Base-by-base conservation (phyloP, 1,139 yeast genomes). In the Saccharomyces uvarum region DNA sequence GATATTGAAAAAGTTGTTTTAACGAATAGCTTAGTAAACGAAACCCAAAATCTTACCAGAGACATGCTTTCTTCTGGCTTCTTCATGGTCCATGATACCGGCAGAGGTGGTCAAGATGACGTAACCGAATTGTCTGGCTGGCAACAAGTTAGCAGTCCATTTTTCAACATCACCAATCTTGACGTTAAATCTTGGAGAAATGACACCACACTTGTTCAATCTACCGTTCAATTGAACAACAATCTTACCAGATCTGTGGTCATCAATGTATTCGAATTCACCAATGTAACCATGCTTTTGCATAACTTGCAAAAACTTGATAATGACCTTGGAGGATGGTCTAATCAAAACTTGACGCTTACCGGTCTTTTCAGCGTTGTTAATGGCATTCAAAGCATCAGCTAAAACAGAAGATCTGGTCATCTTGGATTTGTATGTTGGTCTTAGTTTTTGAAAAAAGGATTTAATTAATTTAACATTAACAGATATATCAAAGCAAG, bases 61-160 rank as follows among this genome's bases (percentile, higher is more conserved):
- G 70, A 91, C 98, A 78, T 93, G 98, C 88, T 93, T 93, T 86
- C 98, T 88, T 85, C 97, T 90, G 70, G 99, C 99, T 82, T 93
- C 99, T 82, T 93, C 99, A 81, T 93, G 99, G 82, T 93, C 98
- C 97, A 93, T 90, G 70, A 93, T 93, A 79, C 99, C 99, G 71
- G 98, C 97, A 70, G 99, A 93, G 69, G 99, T 93, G 76, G 99
- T 91, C 74, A 91, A 84, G 76, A 91, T 87, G 73, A 91, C 91
- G 80, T 80, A 90, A 80, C 98, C 98, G 73, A 91, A 91, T 79
- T 91, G 98, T 86, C 98, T 89, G 64, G 98, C 96, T 73, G 98
- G 98, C 74, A 91, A 82, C 75, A 91, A 84, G 84, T 89, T 90
- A 76, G 84, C 96, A 69, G 96, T 90, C 98, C 98, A 91, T 80